Percentiles rank a stretch among this genome's conserved stretches.
phyloP scores from a whole-genome alignment of 2,329 filamentous ascomycete species.

The Paramyrothecium sp. region DNA sequence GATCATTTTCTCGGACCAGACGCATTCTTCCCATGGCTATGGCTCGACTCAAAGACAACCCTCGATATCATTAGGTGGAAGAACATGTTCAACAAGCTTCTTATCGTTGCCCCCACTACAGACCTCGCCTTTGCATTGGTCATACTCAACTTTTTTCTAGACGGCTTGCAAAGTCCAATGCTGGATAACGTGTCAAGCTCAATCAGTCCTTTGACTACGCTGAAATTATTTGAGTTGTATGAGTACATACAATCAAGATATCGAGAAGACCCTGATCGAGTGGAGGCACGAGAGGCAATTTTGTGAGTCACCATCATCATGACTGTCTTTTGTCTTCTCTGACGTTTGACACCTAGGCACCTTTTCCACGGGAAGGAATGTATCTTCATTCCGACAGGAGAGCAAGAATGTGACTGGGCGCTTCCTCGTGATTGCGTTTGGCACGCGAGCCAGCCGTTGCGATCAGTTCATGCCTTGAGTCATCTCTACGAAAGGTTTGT shows the following conservation, averaged over 20 bases:
- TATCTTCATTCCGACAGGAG: not conserved
- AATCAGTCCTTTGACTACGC: not conserved
- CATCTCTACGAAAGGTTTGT: slow-evolving; percentile 12
- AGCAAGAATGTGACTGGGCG: slow-evolving; percentile 6
- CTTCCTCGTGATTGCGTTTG: slow-evolving; percentile 10
- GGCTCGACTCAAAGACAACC: not conserved
- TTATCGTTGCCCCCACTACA: not conserved
- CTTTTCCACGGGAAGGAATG: not conserved
- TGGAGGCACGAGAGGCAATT: slow-evolving; percentile 4
- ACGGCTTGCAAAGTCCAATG: too few species aligned
- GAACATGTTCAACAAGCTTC: too few species aligned
- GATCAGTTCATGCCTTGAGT: slow-evolving; percentile 10
- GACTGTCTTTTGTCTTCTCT: not conserved
- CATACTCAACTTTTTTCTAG: not conserved
- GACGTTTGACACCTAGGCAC: not conserved
- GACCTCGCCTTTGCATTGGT: not conserved
- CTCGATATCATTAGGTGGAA: not conserved
- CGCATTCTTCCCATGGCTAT: slow-evolving; percentile 1
- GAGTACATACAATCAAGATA: slow-evolving; percentile 13
- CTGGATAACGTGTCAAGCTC: too few species aligned
- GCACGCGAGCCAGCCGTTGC: slow-evolving; percentile 13
- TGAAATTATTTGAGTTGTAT: slow-evolving; percentile 13
- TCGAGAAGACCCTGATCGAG: slow-evolving; percentile 9
- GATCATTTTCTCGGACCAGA: not conserved
- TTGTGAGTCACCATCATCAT: slow-evolving; percentile 5